Evolutionary conservation across 345 rosid genomes (phyloP).

Genomic region (Lepidium africanum): DNA sequence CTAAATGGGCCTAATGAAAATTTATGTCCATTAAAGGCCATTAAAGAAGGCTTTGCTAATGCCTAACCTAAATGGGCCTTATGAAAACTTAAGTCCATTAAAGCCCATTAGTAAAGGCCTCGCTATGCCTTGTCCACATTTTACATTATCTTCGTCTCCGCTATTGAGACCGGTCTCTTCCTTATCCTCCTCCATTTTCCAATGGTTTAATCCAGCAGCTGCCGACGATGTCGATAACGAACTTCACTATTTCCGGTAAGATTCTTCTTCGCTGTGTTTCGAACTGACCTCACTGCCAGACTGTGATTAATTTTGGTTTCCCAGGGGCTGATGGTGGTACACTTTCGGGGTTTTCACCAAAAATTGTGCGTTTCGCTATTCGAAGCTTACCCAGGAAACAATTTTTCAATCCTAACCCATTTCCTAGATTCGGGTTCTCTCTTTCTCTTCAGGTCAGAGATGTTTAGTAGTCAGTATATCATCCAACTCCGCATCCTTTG

Average conservation of each 20-base stretch:
- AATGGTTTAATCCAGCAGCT: slow-evolving; percentile 2
- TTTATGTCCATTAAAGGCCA: slow-evolving; percentile 12
- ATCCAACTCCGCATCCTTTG: background rate
- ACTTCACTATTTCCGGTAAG: slow-evolving; percentile 14
- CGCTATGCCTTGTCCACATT: background rate
- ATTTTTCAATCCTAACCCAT: slow-evolving; percentile 17
- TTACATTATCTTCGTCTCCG: background rate
- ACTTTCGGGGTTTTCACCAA: slow-evolving; percentile 10
- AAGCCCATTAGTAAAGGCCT: background rate
- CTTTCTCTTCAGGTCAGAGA: slow-evolving; percentile 44
- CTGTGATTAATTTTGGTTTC: background rate
- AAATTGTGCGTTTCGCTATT: slow-evolving; percentile 24
- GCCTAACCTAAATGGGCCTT: background rate
- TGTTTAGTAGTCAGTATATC: background rate
- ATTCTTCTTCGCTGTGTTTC: background rate
- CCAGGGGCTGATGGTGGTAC: slow-evolving; percentile 13
- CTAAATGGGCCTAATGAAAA: background rate
- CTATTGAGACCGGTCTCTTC: background rate
- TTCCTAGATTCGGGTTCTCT: slow-evolving; percentile 31
- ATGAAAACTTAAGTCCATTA: background rate
- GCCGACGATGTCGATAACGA: slow-evolving; percentile 25
- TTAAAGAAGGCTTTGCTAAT: background rate
- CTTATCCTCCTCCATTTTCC: slow-evolving; percentile 16
- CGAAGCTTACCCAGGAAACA: slow-evolving; percentile 12
- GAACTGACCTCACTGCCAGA: background rate